These are phyloP conservation scores for Discostella stelligera DNA, from an alignment of 352 stramenopile genomes.

Conservation along the genomic window DNA sequence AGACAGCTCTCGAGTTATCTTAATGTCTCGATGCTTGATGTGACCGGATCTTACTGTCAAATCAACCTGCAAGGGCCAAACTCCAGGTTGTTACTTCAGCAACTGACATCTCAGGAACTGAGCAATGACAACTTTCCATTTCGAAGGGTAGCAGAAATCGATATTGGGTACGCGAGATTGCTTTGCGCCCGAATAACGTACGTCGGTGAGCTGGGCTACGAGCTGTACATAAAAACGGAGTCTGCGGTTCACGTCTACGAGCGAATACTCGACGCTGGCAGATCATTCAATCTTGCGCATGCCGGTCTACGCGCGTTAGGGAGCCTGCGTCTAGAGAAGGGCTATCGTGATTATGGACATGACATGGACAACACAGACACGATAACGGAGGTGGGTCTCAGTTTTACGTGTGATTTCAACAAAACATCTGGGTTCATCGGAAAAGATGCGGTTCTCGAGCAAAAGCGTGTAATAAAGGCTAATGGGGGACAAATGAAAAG, in stretches of 20 bases:
- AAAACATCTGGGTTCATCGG: slow-evolving; percentile 76
- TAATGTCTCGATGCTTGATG: slow-evolving; percentile 61
- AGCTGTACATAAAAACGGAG: slow-evolving; percentile 72
- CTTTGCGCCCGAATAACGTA: slow-evolving; percentile 71
- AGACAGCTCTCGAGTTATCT: slow-evolving; percentile 41
- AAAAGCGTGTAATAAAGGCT: slow-evolving; percentile 47
- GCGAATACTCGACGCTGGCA: slow-evolving; percentile 52
- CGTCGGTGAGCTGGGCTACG: slow-evolving; percentile 75
- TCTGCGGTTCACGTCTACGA: slow-evolving; percentile 72
- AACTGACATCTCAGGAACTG: slow-evolving; percentile 59
- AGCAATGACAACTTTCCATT: slow-evolving; percentile 62
- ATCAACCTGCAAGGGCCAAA: slow-evolving; percentile 80
- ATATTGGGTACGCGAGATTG: slow-evolving; percentile 61
- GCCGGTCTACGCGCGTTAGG: slow-evolving; percentile 71
- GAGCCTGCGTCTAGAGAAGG: slow-evolving; percentile 72
- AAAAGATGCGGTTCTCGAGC: slow-evolving; percentile 51
- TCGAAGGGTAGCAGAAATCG: slow-evolving; percentile 55
- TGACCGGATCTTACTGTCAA: slow-evolving; percentile 70
- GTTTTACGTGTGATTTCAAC: slow-evolving; percentile 77
- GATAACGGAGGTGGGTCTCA: slow-evolving; percentile 66
- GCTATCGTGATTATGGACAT: slow-evolving; percentile 81
- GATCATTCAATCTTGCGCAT: slow-evolving; percentile 46
- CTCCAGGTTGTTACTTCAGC: slow-evolving; percentile 67
- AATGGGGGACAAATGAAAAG: slow-evolving; percentile 47
- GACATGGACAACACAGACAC: slow-evolving; percentile 82